Percentiles rank a stretch among this genome's conserved stretches.
Evolutionary conservation across 2,329 filamentous ascomycete genomes (phyloP).

Genomic region (Clonostachys byssicola): DNA sequence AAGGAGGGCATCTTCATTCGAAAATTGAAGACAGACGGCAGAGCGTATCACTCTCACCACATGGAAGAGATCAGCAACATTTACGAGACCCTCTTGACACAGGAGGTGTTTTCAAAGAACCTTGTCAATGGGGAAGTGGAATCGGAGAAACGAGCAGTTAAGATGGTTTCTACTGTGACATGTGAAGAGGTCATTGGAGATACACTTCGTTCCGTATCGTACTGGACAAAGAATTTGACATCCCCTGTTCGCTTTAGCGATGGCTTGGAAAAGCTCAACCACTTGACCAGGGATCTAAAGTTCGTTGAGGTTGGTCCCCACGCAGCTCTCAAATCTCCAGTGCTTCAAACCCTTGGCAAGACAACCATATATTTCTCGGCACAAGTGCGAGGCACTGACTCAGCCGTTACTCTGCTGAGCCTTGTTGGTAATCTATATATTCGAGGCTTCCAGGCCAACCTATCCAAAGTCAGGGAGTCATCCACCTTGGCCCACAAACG

Average conservation of each 20-base stretch:
- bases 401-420: not conserved
- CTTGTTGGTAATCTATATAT: not conserved
- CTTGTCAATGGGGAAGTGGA: not conserved
- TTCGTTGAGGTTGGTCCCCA: constrained; percentile 9
- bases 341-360: not conserved
- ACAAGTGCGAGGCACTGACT: not conserved
- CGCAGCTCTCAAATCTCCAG: constrained; percentile 2
- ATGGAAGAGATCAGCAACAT: constrained; percentile 17
- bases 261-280: constrained; percentile 3
- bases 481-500: too few species aligned
- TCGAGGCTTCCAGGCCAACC: not conserved
- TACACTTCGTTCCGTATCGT: constrained; percentile 1
- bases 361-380: not conserved
- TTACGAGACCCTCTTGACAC: constrained; percentile 10
- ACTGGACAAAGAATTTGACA: constrained; percentile 9
- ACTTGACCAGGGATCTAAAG: constrained; percentile 13
- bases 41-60: constrained; percentile 35
- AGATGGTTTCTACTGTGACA: not conserved
- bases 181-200: not conserved
- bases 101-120: not conserved
- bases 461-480: not conserved
- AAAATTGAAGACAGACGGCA: constrained; percentile 24
- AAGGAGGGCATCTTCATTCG: constrained; percentile 16
- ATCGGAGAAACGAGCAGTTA: not conserved
- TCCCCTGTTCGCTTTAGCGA: constrained; percentile 6